A percentile compares a stretch with the other conserved stretches of the same genome.
These are phyloP conservation scores for Harringtonia aguacate DNA, from an alignment of 2,329 filamentous ascomycete species.

Conservation along the genomic window DNA sequence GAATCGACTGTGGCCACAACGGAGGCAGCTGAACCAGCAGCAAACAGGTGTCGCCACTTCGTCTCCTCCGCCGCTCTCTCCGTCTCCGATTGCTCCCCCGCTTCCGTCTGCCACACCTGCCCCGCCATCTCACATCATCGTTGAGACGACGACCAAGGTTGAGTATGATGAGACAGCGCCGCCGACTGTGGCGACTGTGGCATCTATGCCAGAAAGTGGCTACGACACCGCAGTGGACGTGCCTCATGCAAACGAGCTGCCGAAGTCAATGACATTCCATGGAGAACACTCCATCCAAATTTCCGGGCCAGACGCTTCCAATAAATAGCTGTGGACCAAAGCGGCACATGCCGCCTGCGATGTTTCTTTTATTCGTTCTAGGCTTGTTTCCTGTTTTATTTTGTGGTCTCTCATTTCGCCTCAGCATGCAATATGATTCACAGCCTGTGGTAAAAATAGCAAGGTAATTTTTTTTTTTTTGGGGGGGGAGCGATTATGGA, in stretches of 20 bases:
- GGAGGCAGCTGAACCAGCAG: neutral
- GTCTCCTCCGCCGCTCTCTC: neutral
- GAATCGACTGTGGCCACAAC: neutral
- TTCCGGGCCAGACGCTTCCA: neutral
- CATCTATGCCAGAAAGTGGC: neutral
- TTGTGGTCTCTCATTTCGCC: neutral
- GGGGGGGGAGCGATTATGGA: no score
- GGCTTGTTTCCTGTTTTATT: neutral
- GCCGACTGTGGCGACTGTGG: neutral
- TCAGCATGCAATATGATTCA: neutral
- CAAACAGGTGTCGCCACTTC: no score
- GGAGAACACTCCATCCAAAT: slow-evolving; percentile 2
- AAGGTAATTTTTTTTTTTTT: no score
- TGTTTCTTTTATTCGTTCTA: no score
- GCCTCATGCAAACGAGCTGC: neutral
- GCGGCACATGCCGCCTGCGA: neutral
- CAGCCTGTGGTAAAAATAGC: no score
- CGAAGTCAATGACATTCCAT: neutral
- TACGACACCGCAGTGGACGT: neutral
- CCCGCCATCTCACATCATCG: slow-evolving; percentile 3
- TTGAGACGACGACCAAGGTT: slow-evolving; percentile 5
- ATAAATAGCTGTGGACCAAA: neutral
- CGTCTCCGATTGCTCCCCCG: neutral
- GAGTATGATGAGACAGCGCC: slow-evolving; percentile 1
- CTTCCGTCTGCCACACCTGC: neutral